Conservation (phyloP, 2,329 filamentous ascomycete species). For the Helotiales sp. region DNA sequence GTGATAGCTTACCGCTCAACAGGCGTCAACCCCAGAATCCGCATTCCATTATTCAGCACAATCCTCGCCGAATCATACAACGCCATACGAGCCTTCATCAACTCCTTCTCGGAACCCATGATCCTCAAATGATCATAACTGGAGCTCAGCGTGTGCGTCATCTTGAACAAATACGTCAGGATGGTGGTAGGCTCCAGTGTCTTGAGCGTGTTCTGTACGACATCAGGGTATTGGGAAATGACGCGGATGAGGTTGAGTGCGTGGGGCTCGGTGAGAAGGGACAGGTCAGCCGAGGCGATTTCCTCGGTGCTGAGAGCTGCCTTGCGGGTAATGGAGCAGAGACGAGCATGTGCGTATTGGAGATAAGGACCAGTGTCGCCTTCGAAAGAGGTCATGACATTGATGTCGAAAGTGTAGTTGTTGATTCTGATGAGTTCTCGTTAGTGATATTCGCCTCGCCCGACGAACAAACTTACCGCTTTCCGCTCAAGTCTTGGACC, state of each 20-base stretch:
- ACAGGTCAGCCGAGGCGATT: slow-evolving; percentile 66
- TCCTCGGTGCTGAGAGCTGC: slow-evolving; percentile 60
- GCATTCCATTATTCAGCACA: slow-evolving; percentile 84
- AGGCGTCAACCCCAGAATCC: slow-evolving; percentile 75
- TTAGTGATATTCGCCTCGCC: slow-evolving; percentile 5
- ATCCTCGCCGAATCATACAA: slow-evolving; percentile 77
- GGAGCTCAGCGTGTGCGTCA: slow-evolving; percentile 79
- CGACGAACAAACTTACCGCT: slow-evolving; percentile 62
- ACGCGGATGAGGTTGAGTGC: slow-evolving; percentile 75
- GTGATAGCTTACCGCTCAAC: slow-evolving; percentile 57
- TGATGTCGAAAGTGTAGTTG: slow-evolving; percentile 77
- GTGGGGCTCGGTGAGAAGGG: slow-evolving; percentile 72
- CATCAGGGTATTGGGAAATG: slow-evolving; percentile 84
- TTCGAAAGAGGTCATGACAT: slow-evolving; percentile 82
- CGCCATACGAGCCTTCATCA: slow-evolving; percentile 75
- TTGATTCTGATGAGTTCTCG: slow-evolving; percentile 53
- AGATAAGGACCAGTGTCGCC: slow-evolving; percentile 85
- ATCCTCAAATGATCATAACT: slow-evolving; percentile 85
- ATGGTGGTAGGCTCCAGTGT: slow-evolving; percentile 77
- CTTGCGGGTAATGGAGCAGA: slow-evolving; percentile 67
- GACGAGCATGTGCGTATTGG: slow-evolving; percentile 79
- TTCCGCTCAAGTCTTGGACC: slow-evolving; percentile 97
- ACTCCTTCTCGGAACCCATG: slow-evolving; percentile 75
- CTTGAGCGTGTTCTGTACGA: slow-evolving; percentile 81
- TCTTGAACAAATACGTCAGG: slow-evolving; percentile 78